These are phyloP conservation scores for Penicillium glabrum DNA, from an alignment of 2,329 filamentous ascomycete species.

Conservation along the genomic window DNA sequence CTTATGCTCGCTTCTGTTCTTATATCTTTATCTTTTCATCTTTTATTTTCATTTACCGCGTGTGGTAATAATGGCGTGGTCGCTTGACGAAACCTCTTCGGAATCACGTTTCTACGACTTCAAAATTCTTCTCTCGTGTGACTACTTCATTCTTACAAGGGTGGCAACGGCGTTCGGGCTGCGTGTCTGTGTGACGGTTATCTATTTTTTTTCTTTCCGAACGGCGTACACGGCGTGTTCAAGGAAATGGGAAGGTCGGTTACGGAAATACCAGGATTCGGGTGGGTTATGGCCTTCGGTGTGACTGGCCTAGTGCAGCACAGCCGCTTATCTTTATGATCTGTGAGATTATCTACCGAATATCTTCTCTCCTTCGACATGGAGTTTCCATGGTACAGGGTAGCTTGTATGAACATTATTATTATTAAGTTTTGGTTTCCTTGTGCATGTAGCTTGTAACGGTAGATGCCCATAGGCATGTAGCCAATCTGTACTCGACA, in stretches of 20 bases:
- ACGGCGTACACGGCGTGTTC: conserved; percentile 18
- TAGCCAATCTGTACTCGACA: no score
- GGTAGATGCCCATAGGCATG: no score
- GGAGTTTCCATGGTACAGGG: conserved; percentile 8
- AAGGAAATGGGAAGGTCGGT: conserved; percentile 12
- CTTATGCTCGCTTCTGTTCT: neutral
- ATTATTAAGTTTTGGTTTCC: neutral
- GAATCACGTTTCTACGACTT: conserved; percentile 25
- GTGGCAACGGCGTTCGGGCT: conserved; percentile 20
- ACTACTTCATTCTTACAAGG: conserved; percentile 12
- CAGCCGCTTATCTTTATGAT: conserved; percentile 16
- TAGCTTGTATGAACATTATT: conserved; percentile 25
- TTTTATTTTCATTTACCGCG: conserved; percentile 7
- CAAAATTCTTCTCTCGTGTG: conserved; percentile 25
- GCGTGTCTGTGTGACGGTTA: conserved; percentile 12
- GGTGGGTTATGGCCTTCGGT: conserved; percentile 7
- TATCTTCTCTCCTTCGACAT: conserved; percentile 17
- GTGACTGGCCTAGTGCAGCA: conserved; percentile 1
- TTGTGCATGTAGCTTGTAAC: no score
- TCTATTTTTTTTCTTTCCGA: conserved; percentile 10
- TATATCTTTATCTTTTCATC: conserved; percentile 19
- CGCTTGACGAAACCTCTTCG: conserved; percentile 11
- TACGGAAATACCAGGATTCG: conserved; percentile 22
- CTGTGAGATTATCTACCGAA: conserved; percentile 18
- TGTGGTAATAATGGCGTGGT: conserved; percentile 13